Evolutionary conservation across 441 rosid genomes (phyloP).

Genomic region (Euphorbia schlechtendalii): DNA sequence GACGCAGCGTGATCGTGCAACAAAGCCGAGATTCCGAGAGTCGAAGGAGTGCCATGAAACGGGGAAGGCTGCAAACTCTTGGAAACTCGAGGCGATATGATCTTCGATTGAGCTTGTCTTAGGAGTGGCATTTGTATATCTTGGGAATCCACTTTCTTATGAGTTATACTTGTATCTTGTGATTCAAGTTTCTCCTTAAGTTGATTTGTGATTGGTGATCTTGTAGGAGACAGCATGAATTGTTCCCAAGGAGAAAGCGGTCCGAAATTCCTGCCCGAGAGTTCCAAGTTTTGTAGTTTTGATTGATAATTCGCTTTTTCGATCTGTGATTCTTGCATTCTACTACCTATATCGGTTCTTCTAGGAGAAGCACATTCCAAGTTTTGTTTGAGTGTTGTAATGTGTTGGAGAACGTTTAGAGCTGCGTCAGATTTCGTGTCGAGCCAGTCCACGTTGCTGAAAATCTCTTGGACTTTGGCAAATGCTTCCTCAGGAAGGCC

Average conservation of each 20-base stretch:
- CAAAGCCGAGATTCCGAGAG: slow-evolving; percentile 63
- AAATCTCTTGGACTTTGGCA: slow-evolving; percentile 70
- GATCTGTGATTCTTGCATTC: slow-evolving; percentile 31
- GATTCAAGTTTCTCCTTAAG: slow-evolving; percentile 32
- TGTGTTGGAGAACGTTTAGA: slow-evolving; percentile 47
- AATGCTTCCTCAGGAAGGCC: slow-evolving; percentile 79
- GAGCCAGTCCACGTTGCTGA: slow-evolving; percentile 57
- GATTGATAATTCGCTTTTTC: slow-evolving; percentile 38
- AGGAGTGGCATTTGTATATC: slow-evolving; percentile 44
- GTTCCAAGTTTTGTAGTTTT: slow-evolving; percentile 30
- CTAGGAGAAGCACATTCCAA: slow-evolving; percentile 36
- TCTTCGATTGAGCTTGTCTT: slow-evolving; percentile 45
- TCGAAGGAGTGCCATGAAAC: slow-evolving; percentile 43
- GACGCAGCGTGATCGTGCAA: slow-evolving; percentile 54
- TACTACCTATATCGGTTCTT: slow-evolving; percentile 32
- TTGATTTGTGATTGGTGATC: background rate
- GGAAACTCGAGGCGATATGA: slow-evolving; percentile 42
- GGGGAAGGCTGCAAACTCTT: slow-evolving; percentile 39
- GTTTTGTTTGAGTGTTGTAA: slow-evolving; percentile 46
- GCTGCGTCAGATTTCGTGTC: slow-evolving; percentile 58
- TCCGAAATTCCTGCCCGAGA: slow-evolving; percentile 23
- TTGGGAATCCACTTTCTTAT: slow-evolving; percentile 11
- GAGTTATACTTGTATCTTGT: slow-evolving; percentile 11
- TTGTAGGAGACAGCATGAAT: background rate
- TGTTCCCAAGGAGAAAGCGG: slow-evolving; percentile 27